Evolutionary conservation across 2,329 filamentous ascomycete genomes (phyloP).

Genomic region (Onygenales sp.): DNA sequence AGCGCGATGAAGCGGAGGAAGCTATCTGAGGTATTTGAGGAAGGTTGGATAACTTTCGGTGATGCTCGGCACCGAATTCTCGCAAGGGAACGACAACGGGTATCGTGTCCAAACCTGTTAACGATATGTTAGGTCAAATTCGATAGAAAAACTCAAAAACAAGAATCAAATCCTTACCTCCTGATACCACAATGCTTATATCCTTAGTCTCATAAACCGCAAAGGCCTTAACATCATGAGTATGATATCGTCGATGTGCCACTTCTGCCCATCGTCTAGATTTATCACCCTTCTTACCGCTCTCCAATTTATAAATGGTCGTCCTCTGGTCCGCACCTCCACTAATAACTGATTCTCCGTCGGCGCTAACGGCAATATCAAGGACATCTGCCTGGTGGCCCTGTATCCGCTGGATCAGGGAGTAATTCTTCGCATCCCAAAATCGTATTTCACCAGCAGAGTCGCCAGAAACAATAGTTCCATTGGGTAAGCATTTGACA

Average conservation of each 20-base stretch:
- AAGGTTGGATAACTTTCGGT: conserved; percentile 71
- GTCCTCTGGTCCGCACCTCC: conserved; percentile 88
- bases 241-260: conserved; percentile 78
- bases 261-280: conserved; percentile 68
- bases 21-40: conserved; percentile 67
- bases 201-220: conserved; percentile 75
- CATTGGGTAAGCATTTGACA: conserved; percentile 76
- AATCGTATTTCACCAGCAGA: conserved; percentile 89
- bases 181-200: conserved; percentile 81
- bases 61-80: conserved; percentile 68
- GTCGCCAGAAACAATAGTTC: conserved; percentile 88
- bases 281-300: conserved; percentile 41
- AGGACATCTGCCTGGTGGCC: conserved; percentile 85
- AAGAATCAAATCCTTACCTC: conserved; percentile 51
- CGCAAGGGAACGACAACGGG: conserved; percentile 74
- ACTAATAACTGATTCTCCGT: conserved; percentile 75
- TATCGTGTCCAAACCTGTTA: conserved; percentile 68
- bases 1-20: conserved; percentile 62
- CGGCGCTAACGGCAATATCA: conserved; percentile 70
- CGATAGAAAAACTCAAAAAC: background rate
- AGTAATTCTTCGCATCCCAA: conserved; percentile 89
- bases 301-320: conserved; percentile 63
- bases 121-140: background rate
- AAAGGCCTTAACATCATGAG: conserved; percentile 92
- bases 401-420: conserved; percentile 74